Conservation (phyloP, 768 basidiomycete species). For the Termitomyces eurrhizus region DNA sequence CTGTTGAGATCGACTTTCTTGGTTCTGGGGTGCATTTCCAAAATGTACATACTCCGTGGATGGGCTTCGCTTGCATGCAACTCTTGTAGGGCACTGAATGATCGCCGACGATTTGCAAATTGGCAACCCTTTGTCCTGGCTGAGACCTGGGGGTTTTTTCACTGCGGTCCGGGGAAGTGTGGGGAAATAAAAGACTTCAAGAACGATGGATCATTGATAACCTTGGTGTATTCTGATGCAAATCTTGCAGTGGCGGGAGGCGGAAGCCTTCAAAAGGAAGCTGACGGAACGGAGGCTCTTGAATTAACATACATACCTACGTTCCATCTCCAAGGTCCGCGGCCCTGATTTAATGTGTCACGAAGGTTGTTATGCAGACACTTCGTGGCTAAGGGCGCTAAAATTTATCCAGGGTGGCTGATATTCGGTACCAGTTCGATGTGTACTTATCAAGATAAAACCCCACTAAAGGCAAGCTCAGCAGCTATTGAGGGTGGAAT, state of each 20-base stretch:
- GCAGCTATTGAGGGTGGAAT: not conserved
- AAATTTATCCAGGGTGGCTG: not conserved
- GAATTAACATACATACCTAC: not conserved
- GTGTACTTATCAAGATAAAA: not conserved
- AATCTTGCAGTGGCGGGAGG: not conserved
- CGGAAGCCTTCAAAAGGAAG: not conserved
- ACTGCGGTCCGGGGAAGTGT: slow-evolving; percentile 1
- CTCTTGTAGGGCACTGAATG: not conserved
- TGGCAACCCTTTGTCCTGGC: not conserved
- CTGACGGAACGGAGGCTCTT: not conserved
- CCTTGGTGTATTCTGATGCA: not conserved
- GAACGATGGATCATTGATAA: not conserved
- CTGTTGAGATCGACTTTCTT: not conserved
- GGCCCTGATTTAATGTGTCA: not conserved
- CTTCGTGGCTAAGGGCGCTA: not conserved
- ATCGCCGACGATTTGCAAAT: not conserved
- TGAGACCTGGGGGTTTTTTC: not conserved
- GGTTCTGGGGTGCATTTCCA: not conserved
- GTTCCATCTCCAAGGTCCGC: not conserved
- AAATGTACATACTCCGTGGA: not conserved
- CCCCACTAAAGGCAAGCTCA: no score
- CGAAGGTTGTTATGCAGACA: not conserved
- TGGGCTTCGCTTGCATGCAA: not conserved
- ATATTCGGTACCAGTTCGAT: slow-evolving; percentile 1
- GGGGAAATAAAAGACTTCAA: not conserved